These are phyloP conservation scores for Blastomyces gilchristii DNA, from an alignment of 2,329 filamentous ascomycete species.

Conservation along the genomic window DNA sequence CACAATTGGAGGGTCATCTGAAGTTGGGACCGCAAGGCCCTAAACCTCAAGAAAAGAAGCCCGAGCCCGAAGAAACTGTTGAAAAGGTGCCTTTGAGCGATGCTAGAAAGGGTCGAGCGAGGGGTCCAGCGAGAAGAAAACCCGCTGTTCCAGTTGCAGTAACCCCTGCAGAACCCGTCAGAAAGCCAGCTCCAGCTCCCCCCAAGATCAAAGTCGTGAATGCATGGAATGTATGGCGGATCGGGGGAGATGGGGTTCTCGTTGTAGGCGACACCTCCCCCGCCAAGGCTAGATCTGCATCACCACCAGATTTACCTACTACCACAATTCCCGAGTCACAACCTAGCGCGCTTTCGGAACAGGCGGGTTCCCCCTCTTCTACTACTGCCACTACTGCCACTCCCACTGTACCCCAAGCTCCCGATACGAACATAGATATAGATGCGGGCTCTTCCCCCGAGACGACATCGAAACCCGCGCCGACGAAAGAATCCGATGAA, in stretches of 20 bases:
- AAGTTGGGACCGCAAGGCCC: slow-evolving; percentile 68
- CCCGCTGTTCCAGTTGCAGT: slow-evolving; percentile 46
- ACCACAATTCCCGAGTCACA: not conserved
- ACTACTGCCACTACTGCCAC: not conserved
- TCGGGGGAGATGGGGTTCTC: slow-evolving; percentile 27
- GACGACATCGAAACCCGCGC: not conserved
- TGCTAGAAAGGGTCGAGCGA: slow-evolving; percentile 79
- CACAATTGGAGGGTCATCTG: slow-evolving; percentile 80
- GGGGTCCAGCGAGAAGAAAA: slow-evolving; percentile 71
- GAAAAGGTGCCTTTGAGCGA: slow-evolving; percentile 75
- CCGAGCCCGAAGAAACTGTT: slow-evolving; percentile 47
- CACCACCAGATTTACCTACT: not conserved
- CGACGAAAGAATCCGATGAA: not conserved
- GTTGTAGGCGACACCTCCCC: slow-evolving; percentile 20
- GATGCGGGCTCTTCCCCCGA: not conserved
- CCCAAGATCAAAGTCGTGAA: slow-evolving; percentile 32
- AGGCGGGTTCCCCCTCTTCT: too few species aligned
- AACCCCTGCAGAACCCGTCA: slow-evolving; percentile 5
- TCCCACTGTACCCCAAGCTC: not conserved
- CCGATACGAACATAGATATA: not conserved
- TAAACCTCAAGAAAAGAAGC: slow-evolving; percentile 61
- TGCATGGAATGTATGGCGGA: slow-evolving; percentile 34
- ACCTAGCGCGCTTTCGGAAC: not conserved
- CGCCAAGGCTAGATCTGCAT: not conserved
- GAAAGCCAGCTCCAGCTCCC: slow-evolving; percentile 17